Base-by-base conservation (phyloP, 2,329 filamentous ascomycete species). In the Didymella lethalis region DNA sequence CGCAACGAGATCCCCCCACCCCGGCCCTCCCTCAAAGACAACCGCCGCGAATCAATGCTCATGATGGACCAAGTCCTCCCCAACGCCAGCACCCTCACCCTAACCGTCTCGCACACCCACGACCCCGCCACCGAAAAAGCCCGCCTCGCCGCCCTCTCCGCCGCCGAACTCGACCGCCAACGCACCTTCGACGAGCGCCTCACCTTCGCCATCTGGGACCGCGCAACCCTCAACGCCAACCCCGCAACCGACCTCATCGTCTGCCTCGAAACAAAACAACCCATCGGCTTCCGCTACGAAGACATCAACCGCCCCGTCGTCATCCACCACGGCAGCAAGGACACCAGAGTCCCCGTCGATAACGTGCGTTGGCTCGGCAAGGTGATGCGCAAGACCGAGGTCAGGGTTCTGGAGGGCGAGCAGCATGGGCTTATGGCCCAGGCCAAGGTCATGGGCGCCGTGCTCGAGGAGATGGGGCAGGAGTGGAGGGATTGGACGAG, bases 351-450 rank as follows among this genome's bases (percentile, higher is more conserved):
- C 1, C 95, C 95, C 0, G 90, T 97, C 14, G 95, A 97, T 57
- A 99, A 99, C 71, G 92, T 97, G 23, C 86, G 90, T 65, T 99
- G 95, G 95, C 84, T 99, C 7, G 93, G 93, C 58, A 93, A 93
- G 77, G 91, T 91, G 41, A 98, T 99, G 93, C 88, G 91, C 29
- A 85, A 91, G 47, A 98, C 94, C 76, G 95, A 98, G 75, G 92
- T 99, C 14, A 84, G 94, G 5, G 88, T 98, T 5, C 83, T 99
- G 3, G 91, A 96, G 66, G 92, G 91, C 6, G 94, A 99, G 76
- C 92, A 93, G 3, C 95, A 99, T 73, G 94, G 95, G 0, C 81
- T 99, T 25, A 99, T 99, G 95, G 95, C 95, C 0, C 96, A 90
- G 66, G 93, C 95, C 0, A 83, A 83, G 14, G 94, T 98, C 44